A percentile compares a stretch with the other conserved stretches of the same genome.
These are phyloP conservation scores for Quercus cerris DNA, from an alignment of 306 rosid genomes.

Conservation along the genomic window DNA sequence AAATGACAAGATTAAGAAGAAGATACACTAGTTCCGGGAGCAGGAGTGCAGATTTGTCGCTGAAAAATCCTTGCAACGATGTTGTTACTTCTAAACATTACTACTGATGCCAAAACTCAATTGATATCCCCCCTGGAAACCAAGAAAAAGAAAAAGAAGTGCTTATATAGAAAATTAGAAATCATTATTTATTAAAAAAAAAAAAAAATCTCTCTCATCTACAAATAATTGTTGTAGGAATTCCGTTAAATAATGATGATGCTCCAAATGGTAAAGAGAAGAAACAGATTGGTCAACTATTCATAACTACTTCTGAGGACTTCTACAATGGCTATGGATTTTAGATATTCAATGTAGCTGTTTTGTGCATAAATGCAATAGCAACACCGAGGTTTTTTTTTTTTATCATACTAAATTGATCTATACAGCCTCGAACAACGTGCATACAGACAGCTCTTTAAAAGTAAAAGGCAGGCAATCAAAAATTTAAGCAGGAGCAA, in stretches of 20 bases:
- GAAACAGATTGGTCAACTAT: not conserved
- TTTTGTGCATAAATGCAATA: not conserved
- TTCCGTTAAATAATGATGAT: not conserved
- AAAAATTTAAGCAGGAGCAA: no score
- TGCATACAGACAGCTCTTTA: no score
- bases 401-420: no score
- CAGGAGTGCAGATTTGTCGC: slow-evolving; percentile 82
- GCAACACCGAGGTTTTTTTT: no score
- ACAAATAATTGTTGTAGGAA: not conserved
- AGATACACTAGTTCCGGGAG: slow-evolving; percentile 79
- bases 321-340: not conserved
- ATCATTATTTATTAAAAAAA: not conserved
- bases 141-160: not conserved
- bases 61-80: slow-evolving; percentile 75
- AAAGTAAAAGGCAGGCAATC: no score
- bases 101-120: slow-evolving; percentile 29
- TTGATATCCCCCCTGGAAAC: slow-evolving; percentile 20
- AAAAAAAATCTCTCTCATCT: not conserved
- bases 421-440: no score
- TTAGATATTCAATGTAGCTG: not conserved
- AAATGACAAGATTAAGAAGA: slow-evolving; percentile 17
- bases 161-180: not conserved
- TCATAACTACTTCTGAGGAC: not conserved
- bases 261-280: not conserved
- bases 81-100: slow-evolving; percentile 81